Conservation (phyloP, 306 rosid species). For the Quercus aquifolioides region DNA sequence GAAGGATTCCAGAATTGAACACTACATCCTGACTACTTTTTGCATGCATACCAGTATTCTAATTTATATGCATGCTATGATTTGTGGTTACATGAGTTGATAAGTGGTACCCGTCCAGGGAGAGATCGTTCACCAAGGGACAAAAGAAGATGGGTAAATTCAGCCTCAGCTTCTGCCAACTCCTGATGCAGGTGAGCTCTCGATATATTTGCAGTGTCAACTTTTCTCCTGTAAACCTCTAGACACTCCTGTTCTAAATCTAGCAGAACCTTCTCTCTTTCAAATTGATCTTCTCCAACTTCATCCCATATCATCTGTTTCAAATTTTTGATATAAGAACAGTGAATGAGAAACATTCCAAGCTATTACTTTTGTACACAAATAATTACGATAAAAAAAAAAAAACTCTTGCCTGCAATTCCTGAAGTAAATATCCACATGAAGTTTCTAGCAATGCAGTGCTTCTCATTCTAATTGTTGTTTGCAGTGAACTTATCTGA, state of each 20-base stretch:
- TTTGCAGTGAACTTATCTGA: constrained; percentile 66
- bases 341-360: constrained; percentile 11
- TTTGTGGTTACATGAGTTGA: neutral
- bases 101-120: constrained; percentile 76
- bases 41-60: neutral
- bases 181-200: constrained; percentile 93
- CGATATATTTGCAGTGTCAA: constrained; percentile 75
- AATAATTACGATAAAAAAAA: neutral
- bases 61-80: neutral
- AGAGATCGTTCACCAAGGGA: constrained; percentile 93
- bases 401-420: constrained; percentile 70
- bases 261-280: constrained; percentile 80
- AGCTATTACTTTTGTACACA: neutral
- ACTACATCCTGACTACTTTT: neutral
- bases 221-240: constrained; percentile 78
- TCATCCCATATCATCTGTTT: constrained; percentile 94
- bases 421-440: constrained; percentile 85
- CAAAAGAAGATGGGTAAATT: constrained; percentile 89
- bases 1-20: constrained; percentile 2
- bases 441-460: constrained; percentile 76
- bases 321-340: constrained; percentile 18
- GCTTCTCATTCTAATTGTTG: constrained; percentile 74
- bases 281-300: constrained; percentile 89
- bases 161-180: constrained; percentile 96
- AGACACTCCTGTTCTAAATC: constrained; percentile 93